Conservation (phyloP, 257 asterid species). For the Jasminum sambac region DNA sequence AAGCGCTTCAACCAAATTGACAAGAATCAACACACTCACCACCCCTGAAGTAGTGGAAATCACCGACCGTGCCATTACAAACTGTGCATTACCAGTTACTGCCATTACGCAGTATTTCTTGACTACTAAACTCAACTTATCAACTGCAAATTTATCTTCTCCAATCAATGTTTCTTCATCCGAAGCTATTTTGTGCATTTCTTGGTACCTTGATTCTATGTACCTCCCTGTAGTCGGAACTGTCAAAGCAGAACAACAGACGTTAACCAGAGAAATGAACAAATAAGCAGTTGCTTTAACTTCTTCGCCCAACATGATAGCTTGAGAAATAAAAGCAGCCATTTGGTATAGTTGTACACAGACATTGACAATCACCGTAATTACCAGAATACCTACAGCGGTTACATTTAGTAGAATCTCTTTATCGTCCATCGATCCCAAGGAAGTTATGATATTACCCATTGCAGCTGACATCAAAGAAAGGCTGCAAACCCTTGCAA, state of each 20-base stretch:
- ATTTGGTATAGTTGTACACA: constrained; percentile 2
- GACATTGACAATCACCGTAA: constrained; percentile 20
- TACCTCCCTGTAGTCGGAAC: constrained; percentile 12
- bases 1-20: constrained; percentile 15
- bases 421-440: constrained; percentile 17
- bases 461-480: constrained; percentile 16
- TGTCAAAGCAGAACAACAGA: constrained; percentile 13
- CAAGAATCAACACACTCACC: constrained; percentile 24
- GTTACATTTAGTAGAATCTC: constrained; percentile 9
- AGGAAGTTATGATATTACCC: constrained; percentile 25
- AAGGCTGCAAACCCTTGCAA: constrained; percentile 5
- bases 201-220: constrained; percentile 6
- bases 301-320: too few relatives aligned
- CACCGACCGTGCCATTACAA: constrained; percentile 33
- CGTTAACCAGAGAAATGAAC: background rate
- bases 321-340: background rate
- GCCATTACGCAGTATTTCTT: constrained; percentile 25
- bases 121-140: constrained; percentile 1
- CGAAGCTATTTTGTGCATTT: background rate
- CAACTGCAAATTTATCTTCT: background rate
- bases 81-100: constrained; percentile 23
- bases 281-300: background rate
- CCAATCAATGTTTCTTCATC: too few relatives aligned
- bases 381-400: constrained; percentile 23
- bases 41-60: constrained; percentile 12